A percentile compares a stretch with the other conserved stretches of the same genome.
phyloP scores from a whole-genome alignment of 2,329 filamentous ascomycete species.

The Exophiala aquamarina region DNA sequence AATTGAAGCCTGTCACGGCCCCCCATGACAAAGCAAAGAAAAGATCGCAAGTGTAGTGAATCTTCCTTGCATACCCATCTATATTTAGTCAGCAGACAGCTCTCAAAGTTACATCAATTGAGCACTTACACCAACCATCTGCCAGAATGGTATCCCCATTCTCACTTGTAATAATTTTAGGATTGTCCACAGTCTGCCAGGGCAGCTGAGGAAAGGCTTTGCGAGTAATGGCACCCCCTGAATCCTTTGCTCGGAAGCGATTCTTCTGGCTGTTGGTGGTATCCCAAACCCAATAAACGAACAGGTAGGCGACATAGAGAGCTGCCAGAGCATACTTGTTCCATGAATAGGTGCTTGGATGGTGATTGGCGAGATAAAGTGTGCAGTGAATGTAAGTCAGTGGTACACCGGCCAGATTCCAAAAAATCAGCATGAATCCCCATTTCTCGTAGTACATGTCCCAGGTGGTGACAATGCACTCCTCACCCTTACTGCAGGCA shows the following conservation, averaged over 20 bases:
- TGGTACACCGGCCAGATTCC: conserved; percentile 90
- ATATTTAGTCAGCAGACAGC: conserved; percentile 25
- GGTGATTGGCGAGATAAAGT: conserved; percentile 81
- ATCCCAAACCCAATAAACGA: conserved; percentile 90
- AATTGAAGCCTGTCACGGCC: conserved; percentile 75
- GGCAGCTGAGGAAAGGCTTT: conserved; percentile 88
- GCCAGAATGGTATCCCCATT: conserved; percentile 75
- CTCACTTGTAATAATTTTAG: conserved; percentile 71
- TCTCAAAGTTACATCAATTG: background rate
- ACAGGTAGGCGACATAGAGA: conserved; percentile 71
- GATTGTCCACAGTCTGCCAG: conserved; percentile 80
- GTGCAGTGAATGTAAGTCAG: conserved; percentile 93
- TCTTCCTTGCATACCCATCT: conserved; percentile 73
- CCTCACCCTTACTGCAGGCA: conserved; percentile 87
- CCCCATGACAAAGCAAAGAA: conserved; percentile 79
- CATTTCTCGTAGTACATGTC: conserved; percentile 98
- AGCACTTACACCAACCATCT: conserved; percentile 74
- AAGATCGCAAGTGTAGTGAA: conserved; percentile 78
- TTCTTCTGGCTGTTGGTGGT: conserved; percentile 94
- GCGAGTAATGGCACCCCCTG: conserved; percentile 64
- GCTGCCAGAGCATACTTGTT: conserved; percentile 65
- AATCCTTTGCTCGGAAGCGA: conserved; percentile 78
- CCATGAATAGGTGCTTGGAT: conserved; percentile 75
- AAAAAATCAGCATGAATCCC: conserved; percentile 98
- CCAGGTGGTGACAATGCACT: conserved; percentile 86